These are phyloP conservation scores for Auricularia heimuer DNA, from an alignment of 768 basidiomycete species.

Conservation along the genomic window DNA sequence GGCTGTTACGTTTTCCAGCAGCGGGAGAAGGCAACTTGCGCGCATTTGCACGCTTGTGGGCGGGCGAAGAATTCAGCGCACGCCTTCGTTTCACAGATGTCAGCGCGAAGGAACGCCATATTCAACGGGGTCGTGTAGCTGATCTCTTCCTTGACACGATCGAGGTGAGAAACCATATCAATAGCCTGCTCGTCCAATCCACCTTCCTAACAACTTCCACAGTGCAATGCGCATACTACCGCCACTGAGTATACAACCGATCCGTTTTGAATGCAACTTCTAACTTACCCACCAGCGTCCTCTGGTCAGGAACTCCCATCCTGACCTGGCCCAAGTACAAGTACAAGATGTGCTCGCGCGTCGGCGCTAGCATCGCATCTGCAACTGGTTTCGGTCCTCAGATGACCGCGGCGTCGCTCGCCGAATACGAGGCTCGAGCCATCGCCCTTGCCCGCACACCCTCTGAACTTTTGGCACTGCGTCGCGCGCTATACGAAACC, in stretches of 20 bases:
- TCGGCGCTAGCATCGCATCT: conserved; percentile 37
- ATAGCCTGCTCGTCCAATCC: too few relatives aligned
- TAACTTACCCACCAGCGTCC: conserved; percentile 24
- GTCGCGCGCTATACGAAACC: conserved; percentile 31
- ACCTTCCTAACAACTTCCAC: neutral
- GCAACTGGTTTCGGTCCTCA: conserved; percentile 39
- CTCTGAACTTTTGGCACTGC: conserved; percentile 32
- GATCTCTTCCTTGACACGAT: conserved; percentile 44
- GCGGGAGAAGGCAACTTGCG: conserved; percentile 37
- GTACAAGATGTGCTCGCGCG: conserved; percentile 42
- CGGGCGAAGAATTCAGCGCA: conserved; percentile 34
- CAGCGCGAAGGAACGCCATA: conserved; percentile 35
- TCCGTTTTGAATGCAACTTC: neutral
- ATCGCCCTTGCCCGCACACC: conserved; percentile 29
- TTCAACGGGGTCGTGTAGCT: conserved; percentile 35
- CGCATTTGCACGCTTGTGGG: conserved; percentile 34
- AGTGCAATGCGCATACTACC: conserved; percentile 47
- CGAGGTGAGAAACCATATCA: conserved; percentile 25
- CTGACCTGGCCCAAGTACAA: conserved; percentile 36
- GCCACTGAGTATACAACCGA: conserved; percentile 30
- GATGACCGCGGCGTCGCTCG: conserved; percentile 35
- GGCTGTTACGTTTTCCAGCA: conserved; percentile 42
- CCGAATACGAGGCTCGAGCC: conserved; percentile 38
- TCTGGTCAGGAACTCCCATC: conserved; percentile 44
- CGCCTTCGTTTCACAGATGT: conserved; percentile 42